Evolutionary conservation across 2,329 filamentous ascomycete genomes (phyloP), one percentile per base, ranked within the genome.

Genomic region (Penicillium sp.): DNA sequence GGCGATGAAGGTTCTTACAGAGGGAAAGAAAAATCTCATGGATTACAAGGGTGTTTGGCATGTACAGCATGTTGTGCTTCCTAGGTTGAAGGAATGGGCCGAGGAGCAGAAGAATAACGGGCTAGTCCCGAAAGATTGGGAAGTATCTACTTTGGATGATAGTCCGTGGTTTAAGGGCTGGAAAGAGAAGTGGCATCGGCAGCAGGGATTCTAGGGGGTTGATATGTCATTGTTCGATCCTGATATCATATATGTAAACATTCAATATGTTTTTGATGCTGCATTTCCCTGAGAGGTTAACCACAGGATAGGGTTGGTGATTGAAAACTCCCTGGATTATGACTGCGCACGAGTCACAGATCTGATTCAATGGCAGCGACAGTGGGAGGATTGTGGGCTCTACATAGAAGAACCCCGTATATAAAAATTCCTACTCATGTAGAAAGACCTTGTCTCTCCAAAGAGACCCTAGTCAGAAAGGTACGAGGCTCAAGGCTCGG

Each of bases 21-120:
- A 90, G 31, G 89, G 87, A 2, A 91, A 91, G 73, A 81, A 81
- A 68, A 84, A 74, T 39, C 66, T 93, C 10, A 86, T 92, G 85
- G 81, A 87, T 64, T 94, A 94, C 68, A 95, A 95, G 77, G 85
- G 82, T n/a, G 89, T 87, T 0, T 91, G 87, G 85, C 89, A 92
- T 72, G 86, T 88, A 1, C 86, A 92, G 70, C 87, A 91, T 73
- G 81, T 91, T 0, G 83, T 85, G 0, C 76, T 90, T 48, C 88
- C 89, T 0, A 79, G 80, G 0, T 67, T 94, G 59, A 81, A 86
- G 65, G 69, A 77, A 61, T 94, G 84, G 76, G 83, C 83, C 41
- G 76, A 72, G 45, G 87, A 89, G 72, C 91, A 96, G 75, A 75
- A 84, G 10, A 80, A 83, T 47, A 81, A 77, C 10, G 87, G 88